phyloP scores from a whole-genome alignment of 2,329 filamentous ascomycete species.

The Curvularia hawaiiensis region DNA sequence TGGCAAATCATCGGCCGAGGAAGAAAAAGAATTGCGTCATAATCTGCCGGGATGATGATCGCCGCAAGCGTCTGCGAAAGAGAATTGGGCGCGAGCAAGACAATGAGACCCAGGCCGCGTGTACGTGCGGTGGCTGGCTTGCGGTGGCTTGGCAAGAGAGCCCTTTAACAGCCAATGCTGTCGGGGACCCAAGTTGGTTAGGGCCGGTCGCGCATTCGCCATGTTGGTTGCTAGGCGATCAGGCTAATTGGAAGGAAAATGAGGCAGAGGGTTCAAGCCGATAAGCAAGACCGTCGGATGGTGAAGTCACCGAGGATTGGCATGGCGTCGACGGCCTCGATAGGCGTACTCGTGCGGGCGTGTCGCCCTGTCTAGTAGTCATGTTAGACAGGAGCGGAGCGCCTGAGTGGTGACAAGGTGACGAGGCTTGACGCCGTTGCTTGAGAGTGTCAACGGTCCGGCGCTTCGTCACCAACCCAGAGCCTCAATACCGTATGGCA shows the following conservation, averaged over 20 bases:
- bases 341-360: slow-evolving; percentile 16
- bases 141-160: slow-evolving; percentile 10
- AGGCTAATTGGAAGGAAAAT: background rate
- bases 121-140: slow-evolving; percentile 5
- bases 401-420: slow-evolving; percentile 15
- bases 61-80: slow-evolving; percentile 1
- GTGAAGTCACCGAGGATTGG: slow-evolving; percentile 1
- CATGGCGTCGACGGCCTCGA: slow-evolving; percentile 10
- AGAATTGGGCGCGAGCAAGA: background rate
- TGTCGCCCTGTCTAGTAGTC: slow-evolving; percentile 16
- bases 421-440: slow-evolving; percentile 15
- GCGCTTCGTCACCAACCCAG: slow-evolving; percentile 8
- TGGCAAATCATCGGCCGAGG: background rate
- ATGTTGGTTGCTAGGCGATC: slow-evolving; percentile 1
- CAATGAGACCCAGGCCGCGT: background rate
- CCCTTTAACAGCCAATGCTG: slow-evolving; percentile 6
- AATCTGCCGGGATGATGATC: background rate
- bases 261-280: background rate
- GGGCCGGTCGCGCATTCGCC: background rate
- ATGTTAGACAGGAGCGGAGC: background rate
- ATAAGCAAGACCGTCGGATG: slow-evolving; percentile 2
- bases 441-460: slow-evolving; percentile 15
- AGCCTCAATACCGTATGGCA: background rate
- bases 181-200: background rate
- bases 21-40: slow-evolving; percentile 7